Conservation (phyloP, 2,329 filamentous ascomycete species). For the Nothophoma quercina region DNA sequence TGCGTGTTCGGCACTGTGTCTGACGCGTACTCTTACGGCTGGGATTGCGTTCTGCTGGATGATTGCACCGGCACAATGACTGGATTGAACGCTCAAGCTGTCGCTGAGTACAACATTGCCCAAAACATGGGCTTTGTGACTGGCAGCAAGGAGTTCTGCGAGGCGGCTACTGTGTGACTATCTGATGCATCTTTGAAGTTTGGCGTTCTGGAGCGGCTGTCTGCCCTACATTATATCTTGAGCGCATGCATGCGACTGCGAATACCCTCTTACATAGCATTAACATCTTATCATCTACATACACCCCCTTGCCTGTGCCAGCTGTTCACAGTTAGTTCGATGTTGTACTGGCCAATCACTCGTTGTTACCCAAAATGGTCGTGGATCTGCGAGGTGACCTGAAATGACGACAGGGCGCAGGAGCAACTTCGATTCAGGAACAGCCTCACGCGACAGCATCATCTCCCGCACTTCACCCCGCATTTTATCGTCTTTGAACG, state of each 20-base stretch:
- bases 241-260: slow-evolving; percentile 12
- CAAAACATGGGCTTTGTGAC: slow-evolving; percentile 55
- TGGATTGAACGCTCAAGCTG: slow-evolving; percentile 47
- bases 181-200: neutral
- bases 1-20: slow-evolving; percentile 53
- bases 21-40: slow-evolving; percentile 52
- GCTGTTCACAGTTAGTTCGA: no score
- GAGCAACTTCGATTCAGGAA: slow-evolving; percentile 18
- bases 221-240: slow-evolving; percentile 2
- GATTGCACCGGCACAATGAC: slow-evolving; percentile 55
- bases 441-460: slow-evolving; percentile 25
- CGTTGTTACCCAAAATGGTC: slow-evolving; percentile 16
- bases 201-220: slow-evolving; percentile 8
- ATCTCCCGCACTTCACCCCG: neutral
- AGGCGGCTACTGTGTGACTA: slow-evolving; percentile 19
- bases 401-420: slow-evolving; percentile 37
- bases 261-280: slow-evolving; percentile 22
- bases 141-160: slow-evolving; percentile 44
- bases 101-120: slow-evolving; percentile 52
- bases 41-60: slow-evolving; percentile 52
- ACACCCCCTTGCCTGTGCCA: neutral
- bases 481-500: no score
- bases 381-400: slow-evolving; percentile 36
- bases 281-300: neutral
- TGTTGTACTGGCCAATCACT: slow-evolving; percentile 19